Evolutionary conservation across 129 eudicot species (phyloP).

Genomic region (Daucus carota): DNA sequence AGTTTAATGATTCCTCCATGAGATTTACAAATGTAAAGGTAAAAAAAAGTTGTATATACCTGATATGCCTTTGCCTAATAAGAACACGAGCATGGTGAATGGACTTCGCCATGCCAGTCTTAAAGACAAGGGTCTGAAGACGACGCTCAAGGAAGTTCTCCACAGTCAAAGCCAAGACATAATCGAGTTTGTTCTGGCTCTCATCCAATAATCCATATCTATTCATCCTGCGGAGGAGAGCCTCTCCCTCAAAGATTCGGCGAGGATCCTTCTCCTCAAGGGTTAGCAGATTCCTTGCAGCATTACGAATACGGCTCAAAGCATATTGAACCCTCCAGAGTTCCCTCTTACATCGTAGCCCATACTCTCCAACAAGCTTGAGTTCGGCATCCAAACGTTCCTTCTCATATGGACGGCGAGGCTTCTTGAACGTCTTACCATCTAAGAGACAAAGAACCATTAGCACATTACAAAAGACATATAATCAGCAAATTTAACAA

Average conservation of each 20-base stretch:
- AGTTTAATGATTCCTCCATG: not conserved
- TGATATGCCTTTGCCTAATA: slow-evolving; percentile 31
- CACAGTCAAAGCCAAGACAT: slow-evolving; percentile 34
- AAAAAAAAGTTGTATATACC: slow-evolving; percentile 4
- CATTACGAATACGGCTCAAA: slow-evolving; percentile 33
- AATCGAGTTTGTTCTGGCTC: slow-evolving; percentile 33
- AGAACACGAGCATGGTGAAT: slow-evolving; percentile 36
- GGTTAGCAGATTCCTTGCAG: slow-evolving; percentile 25
- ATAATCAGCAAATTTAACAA: not conserved
- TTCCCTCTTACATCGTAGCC: slow-evolving; percentile 33
- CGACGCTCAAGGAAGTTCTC: slow-evolving; percentile 37
- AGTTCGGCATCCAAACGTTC: slow-evolving; percentile 30
- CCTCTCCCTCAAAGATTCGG: slow-evolving; percentile 34
- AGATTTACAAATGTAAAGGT: not conserved
- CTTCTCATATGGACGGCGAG: slow-evolving; percentile 35
- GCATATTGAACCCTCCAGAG: slow-evolving; percentile 34
- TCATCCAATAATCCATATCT: slow-evolving; percentile 32
- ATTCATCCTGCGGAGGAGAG: slow-evolving; percentile 33
- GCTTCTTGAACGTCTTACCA: slow-evolving; percentile 38
- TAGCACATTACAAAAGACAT: not conserved
- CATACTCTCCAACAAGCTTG: slow-evolving; percentile 27
- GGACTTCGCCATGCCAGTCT: slow-evolving; percentile 28
- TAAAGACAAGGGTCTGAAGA: slow-evolving; percentile 27
- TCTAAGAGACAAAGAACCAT: slow-evolving; percentile 9
- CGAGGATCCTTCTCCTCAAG: slow-evolving; percentile 26